These are phyloP conservation scores for Buddleja alternifolia DNA, from an alignment of 257 asterid species.

Conservation along the genomic window DNA sequence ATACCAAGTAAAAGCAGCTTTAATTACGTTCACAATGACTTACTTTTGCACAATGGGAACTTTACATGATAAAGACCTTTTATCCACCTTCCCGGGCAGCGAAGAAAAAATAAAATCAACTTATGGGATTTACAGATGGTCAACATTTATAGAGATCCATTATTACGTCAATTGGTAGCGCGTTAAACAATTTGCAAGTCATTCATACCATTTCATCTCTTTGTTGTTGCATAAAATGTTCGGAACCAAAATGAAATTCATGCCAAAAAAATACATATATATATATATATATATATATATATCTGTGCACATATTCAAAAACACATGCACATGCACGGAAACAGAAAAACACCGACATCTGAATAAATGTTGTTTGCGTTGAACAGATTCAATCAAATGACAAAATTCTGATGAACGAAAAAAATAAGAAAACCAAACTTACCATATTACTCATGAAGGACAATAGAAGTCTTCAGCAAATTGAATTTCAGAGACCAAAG, in stretches of 20 bases:
- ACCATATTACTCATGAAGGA: slow-evolving; percentile 43
- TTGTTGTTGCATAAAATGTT: neutral
- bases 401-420: neutral
- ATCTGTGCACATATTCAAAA: neutral
- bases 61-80: neutral
- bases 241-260: neutral
- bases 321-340: neutral
- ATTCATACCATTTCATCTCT: slow-evolving; percentile 8
- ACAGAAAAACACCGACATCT: neutral
- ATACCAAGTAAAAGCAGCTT: neutral
- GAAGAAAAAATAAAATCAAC: neutral
- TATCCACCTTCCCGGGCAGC: no score
- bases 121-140: slow-evolving; percentile 13
- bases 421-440: slow-evolving; percentile 12
- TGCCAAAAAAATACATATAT: neutral
- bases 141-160: slow-evolving; percentile 1
- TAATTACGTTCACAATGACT: neutral
- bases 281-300: neutral
- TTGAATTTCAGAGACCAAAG: slow-evolving; percentile 9
- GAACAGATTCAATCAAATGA: neutral
- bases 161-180: neutral
- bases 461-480: slow-evolving; percentile 20
- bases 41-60: slow-evolving; percentile 5
- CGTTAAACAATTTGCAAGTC: neutral
- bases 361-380: neutral